Evolutionary conservation across 1,284 basidiomycete species (phyloP).

Genomic region (Cryptococcus amylolentus): DNA sequence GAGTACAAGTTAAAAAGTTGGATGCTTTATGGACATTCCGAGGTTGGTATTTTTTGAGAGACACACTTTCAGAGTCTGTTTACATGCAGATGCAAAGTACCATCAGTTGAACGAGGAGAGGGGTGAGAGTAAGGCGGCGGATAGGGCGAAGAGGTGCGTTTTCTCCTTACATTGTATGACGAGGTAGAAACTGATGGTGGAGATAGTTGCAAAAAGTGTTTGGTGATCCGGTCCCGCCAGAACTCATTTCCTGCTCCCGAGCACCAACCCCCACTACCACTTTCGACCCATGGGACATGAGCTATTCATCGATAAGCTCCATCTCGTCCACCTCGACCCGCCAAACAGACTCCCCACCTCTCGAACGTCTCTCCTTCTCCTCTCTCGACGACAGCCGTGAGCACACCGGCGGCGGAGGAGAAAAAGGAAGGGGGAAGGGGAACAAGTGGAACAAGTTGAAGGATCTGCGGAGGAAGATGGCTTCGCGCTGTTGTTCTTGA

Average conservation of each 20-base stretch:
- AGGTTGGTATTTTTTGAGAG: no score
- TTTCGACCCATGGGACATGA: no score
- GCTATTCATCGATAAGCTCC: background rate
- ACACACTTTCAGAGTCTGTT: no score
- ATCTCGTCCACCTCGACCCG: background rate
- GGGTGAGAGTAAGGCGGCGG: background rate
- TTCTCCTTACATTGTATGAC: no score
- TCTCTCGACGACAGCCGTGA: no score
- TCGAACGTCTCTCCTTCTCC: background rate
- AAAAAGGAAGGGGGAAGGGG: no score
- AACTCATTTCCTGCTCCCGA: conserved; percentile 1
- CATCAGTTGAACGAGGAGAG: background rate
- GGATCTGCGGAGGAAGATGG: background rate
- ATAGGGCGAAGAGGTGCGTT: conserved; percentile 19
- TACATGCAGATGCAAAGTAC: no score
- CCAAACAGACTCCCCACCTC: background rate
- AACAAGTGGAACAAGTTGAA: no score
- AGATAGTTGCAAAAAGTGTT: conserved; percentile 26
- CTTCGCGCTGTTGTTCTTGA: background rate
- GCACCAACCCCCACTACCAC: background rate
- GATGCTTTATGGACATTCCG: no score
- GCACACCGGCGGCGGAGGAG: no score
- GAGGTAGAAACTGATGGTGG: no score
- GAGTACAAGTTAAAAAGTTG: no score
- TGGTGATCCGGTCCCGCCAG: conserved; percentile 22